Evolutionary conservation across 2,329 filamentous ascomycete species (phyloP).

Genomic region (Eutypella sp.): DNA sequence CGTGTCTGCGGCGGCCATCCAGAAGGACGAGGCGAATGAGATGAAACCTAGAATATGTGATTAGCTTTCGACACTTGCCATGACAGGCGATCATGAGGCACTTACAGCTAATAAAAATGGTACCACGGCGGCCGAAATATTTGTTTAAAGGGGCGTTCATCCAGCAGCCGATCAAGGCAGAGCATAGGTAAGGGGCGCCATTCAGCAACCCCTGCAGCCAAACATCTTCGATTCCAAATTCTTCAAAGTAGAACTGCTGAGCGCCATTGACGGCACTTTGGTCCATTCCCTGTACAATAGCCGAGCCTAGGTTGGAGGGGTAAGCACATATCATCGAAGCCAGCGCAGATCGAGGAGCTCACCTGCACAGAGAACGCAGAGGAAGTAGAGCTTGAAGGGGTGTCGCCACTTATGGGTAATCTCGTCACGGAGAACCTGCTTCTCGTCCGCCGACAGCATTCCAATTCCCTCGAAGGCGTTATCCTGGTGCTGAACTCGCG

Average conservation of each 20-base stretch:
- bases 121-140: conserved; percentile 59
- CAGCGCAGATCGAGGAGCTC: background rate
- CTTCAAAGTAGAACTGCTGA: conserved; percentile 55
- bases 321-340: conserved; percentile 33
- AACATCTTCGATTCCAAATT: conserved; percentile 51
- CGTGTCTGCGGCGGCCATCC: conserved; percentile 34
- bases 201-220: conserved; percentile 60
- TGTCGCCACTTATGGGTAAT: conserved; percentile 62
- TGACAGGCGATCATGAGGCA: background rate
- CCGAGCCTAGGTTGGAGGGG: conserved; percentile 23
- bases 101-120: background rate
- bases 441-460: conserved; percentile 50
- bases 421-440: conserved; percentile 51
- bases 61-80: background rate
- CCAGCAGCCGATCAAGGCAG: conserved; percentile 66
- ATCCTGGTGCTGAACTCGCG: conserved; percentile 33
- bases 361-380: conserved; percentile 46
- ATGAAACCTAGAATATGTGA: conserved; percentile 33
- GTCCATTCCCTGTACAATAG: conserved; percentile 66
- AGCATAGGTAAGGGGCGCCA: conserved; percentile 57
- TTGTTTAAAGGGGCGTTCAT: conserved; percentile 65
- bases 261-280: conserved; percentile 64
- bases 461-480: conserved; percentile 40
- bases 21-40: conserved; percentile 47
- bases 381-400: conserved; percentile 57